These are phyloP conservation scores for Glycine latifolia DNA, from an alignment of 306 rosid genomes.

Conservation along the genomic window DNA sequence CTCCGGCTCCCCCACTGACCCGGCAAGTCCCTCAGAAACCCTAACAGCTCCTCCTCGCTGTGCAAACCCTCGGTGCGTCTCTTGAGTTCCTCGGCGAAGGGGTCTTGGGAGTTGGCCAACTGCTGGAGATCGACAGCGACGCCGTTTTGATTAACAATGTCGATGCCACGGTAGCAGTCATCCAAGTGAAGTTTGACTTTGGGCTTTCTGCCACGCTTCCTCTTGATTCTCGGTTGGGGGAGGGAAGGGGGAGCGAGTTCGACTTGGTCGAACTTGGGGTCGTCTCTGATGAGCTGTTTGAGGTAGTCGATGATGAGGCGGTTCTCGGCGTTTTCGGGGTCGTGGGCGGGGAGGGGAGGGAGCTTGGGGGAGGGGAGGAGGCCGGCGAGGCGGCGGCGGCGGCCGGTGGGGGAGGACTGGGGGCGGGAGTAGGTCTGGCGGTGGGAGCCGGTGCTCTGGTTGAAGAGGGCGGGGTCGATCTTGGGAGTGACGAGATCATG, in stretches of 20 bases:
- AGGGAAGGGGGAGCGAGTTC: constrained; percentile 37
- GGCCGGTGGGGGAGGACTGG: constrained; percentile 55
- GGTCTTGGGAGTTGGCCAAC: constrained; percentile 57
- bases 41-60: constrained; percentile 72
- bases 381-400: constrained; percentile 69
- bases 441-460: constrained; percentile 83
- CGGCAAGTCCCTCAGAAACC: constrained; percentile 75
- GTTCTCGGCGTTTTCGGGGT: constrained; percentile 68
- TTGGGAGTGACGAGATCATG: constrained; percentile 57
- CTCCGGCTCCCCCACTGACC: constrained; percentile 93
- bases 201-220: constrained; percentile 89
- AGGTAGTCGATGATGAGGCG: constrained; percentile 68
- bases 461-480: constrained; percentile 74
- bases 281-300: constrained; percentile 64
- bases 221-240: constrained; percentile 32
- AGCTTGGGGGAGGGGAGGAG: constrained; percentile 59
- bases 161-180: constrained; percentile 53
- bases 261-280: constrained; percentile 71
- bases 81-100: constrained; percentile 69
- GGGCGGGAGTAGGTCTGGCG: constrained; percentile 80
- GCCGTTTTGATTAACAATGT: constrained; percentile 59
- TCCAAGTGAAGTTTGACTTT: constrained; percentile 59
- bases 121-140: constrained; percentile 55
- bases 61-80: constrained; percentile 68
- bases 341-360: constrained; percentile 52